Percentiles rank a stretch among this genome's conserved stretches.
phyloP scores from a whole-genome alignment of 176 grass and related monocot genomes.

The Urochloa ruziziensis region DNA sequence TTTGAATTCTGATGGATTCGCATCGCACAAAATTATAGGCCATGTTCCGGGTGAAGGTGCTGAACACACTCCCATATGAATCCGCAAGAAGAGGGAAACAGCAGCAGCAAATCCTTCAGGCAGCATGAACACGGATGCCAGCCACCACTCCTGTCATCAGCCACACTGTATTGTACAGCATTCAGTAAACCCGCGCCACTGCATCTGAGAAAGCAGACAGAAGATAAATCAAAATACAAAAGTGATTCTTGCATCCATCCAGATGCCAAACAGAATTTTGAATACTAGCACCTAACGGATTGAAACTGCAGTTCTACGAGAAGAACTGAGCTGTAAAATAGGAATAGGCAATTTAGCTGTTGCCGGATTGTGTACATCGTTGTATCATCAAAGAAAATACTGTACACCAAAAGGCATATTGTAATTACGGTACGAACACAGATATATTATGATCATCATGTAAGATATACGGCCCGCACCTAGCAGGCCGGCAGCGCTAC shows the following conservation, averaged over 20 bases:
- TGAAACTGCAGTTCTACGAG: slow-evolving; percentile 17
- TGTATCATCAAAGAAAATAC: slow-evolving; percentile 9
- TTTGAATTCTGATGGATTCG: not conserved
- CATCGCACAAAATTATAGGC: slow-evolving; percentile 39
- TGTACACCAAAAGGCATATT: slow-evolving; percentile 1
- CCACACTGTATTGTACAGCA: slow-evolving; percentile 42
- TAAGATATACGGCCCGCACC: not conserved
- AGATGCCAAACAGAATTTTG: slow-evolving; percentile 36
- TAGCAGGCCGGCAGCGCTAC: too few species aligned
- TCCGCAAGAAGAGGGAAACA: slow-evolving; percentile 25
- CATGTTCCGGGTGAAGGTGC: slow-evolving; percentile 82
- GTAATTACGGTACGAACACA: slow-evolving; percentile 1
- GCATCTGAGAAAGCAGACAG: slow-evolving; percentile 12
- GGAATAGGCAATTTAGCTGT: slow-evolving; percentile 40
- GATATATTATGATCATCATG: not conserved
- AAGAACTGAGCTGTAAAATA: slow-evolving; percentile 38
- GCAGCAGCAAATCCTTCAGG: slow-evolving; percentile 50
- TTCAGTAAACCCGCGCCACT: slow-evolving; percentile 13
- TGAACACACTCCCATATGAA: slow-evolving; percentile 61
- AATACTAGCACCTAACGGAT: slow-evolving; percentile 20
- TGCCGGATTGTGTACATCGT: slow-evolving; percentile 43
- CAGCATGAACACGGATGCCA: slow-evolving; percentile 45
- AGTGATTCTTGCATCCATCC: slow-evolving; percentile 24
- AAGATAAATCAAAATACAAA: not conserved
- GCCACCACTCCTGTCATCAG: not conserved